Evolutionary conservation across 2,329 filamentous ascomycete genomes (phyloP), one percentile per base, ranked within the genome.

Genomic region (Neocucurbitaria cava): DNA sequence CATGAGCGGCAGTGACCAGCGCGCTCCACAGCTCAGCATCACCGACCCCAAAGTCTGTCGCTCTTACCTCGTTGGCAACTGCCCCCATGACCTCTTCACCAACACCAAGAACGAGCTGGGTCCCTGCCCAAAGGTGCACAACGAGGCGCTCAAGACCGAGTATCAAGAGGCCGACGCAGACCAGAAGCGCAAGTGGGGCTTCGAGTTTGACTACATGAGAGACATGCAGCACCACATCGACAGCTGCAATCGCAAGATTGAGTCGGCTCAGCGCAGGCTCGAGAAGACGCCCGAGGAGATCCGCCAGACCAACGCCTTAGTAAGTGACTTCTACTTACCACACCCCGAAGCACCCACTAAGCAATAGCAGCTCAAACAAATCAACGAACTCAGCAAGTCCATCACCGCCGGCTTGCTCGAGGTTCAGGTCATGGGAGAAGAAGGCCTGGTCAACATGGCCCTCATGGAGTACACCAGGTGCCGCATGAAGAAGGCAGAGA

Each of bases 221-320:
- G 93, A 99, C 76, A 90, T 99, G 78, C 90, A 94, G 75, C 95
- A 95, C 76, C 96, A 97, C 79, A 95, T 99, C 70, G 92, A 96
- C 71, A 93, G 96, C 64, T 99, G 95, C 81, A 96, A 99, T 76
- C 86, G 92, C 51, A 85, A 93, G 66, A 99, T 99, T 73, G 93
- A 98, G 63, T 84, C 87, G 13, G 92, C 94, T 9, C 94, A 98
- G 81, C 85, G 92, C 46, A 83, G 94, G 47, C 79, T 99, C 54
- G 95, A 99, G 79, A 99, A 98, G 84, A 98, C 95, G 0, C 93
- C 94, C 8, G 95, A 99, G 72, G 95, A 99, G 81, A 97, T 99
- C 64, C 83, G 91, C 23, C 93, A 98, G 81, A 98, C 95, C 3
- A 98, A 96, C 72, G 86, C 89, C 43, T 78, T 98, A 65, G 86